Evolutionary conservation across 331 rosid species (phyloP), one percentile per base, ranked within the genome.

Genomic region (Phaseolus coccineus): DNA sequence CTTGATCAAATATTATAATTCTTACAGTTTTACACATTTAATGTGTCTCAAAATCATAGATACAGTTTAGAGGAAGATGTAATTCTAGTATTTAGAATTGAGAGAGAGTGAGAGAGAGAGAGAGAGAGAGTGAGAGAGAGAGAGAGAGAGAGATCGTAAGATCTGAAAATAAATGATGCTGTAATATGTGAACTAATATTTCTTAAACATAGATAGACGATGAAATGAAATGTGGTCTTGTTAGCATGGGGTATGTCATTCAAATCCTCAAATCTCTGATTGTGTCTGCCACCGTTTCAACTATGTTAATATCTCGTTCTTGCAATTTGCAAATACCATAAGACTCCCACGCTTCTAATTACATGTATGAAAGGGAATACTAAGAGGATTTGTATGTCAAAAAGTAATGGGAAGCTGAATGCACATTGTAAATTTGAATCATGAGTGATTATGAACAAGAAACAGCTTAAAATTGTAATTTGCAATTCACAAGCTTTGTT

Each of bases 1-100:
- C 82, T 2, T 94, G 90, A 86, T 48, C 2, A 1, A 39, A 3
- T 9, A 46, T 46, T 12, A 30, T 6, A 4, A 48, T 10, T 42
- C 22, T 13, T 30, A 11, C 28, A 33, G 31, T 78, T 78, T 78
- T 52, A 56, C 37, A 19, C 51, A 46, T 46, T n/a, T 37, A 33
- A 8, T 70, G 31, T 28, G 61, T 48, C 71, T 15, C 68, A 15
- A 73, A 67, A 8, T 5, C 14, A 15, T 50, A 30, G 78, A 68
- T 56, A 39, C 4, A 0, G 9, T 69, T 19, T 42, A 62, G 46
- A 16, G 71, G 3, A n/a, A 40, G 28, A 77, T 56, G 55, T 52
- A 69, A 53, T 12, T 35, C 27, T 3, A 42, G 39, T 39, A 55
- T 42, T 1, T 61, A 42, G 47, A 42, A 42, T 10, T 42, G 4